These are phyloP conservation scores for Vanrija sp. DNA, from an alignment of 1,284 basidiomycete species.

Conservation along the genomic window DNA sequence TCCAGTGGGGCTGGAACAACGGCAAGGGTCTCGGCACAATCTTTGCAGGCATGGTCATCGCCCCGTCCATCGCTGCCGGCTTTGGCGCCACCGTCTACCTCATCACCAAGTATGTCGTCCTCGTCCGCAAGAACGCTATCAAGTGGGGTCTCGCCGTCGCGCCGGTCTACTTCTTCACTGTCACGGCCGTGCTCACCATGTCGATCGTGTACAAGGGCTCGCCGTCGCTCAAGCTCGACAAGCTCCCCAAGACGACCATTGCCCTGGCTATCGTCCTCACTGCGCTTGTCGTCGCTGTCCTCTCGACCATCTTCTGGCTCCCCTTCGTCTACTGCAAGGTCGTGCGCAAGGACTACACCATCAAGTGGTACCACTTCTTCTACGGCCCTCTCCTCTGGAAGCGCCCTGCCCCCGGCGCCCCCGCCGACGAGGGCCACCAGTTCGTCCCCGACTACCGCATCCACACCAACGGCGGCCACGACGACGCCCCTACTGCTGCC, in stretches of 20 bases:
- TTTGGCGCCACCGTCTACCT: slow-evolving; percentile 52
- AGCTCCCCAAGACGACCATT: slow-evolving; percentile 39
- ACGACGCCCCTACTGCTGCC: neutral
- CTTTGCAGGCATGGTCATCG: slow-evolving; percentile 49
- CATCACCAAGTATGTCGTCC: slow-evolving; percentile 49
- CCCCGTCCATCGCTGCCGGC: slow-evolving; percentile 48
- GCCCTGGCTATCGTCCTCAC: slow-evolving; percentile 51
- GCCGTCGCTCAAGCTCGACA: slow-evolving; percentile 48
- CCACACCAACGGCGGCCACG: slow-evolving; percentile 6
- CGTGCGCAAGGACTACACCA: slow-evolving; percentile 52
- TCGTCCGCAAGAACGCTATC: slow-evolving; percentile 44
- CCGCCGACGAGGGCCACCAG: slow-evolving; percentile 6
- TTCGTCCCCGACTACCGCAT: slow-evolving; percentile 51
- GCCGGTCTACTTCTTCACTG: slow-evolving; percentile 51
- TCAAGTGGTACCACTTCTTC: slow-evolving; percentile 53
- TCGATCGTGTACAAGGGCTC: slow-evolving; percentile 48
- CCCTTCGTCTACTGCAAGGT: slow-evolving; percentile 53
- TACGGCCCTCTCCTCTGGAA: slow-evolving; percentile 52
- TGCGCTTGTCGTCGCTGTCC: slow-evolving; percentile 44
- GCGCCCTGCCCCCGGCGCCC: slow-evolving; percentile 40
- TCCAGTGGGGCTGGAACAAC: slow-evolving; percentile 54
- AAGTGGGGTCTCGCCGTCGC: slow-evolving; percentile 42
- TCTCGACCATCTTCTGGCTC: slow-evolving; percentile 53
- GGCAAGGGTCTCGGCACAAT: slow-evolving; percentile 52
- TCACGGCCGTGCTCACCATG: slow-evolving; percentile 44